Percentiles rank a stretch among this genome's conserved stretches.
These are phyloP conservation scores for Exophiala aquamarina DNA, from an alignment of 2,329 filamentous ascomycete species.

Conservation along the genomic window DNA sequence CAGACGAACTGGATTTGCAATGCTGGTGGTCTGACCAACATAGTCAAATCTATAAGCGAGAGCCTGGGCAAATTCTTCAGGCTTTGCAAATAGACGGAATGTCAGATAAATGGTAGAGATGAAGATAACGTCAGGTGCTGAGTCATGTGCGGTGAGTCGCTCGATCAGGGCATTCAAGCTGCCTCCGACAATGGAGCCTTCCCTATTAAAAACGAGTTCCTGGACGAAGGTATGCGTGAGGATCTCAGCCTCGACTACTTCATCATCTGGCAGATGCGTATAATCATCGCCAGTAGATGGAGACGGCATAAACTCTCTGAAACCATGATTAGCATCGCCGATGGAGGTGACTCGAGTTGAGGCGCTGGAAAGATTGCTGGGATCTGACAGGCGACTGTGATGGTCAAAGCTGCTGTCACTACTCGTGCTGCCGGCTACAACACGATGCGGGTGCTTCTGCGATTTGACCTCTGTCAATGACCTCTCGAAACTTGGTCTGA, in stretches of 20 bases:
- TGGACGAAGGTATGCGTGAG: conserved; percentile 90
- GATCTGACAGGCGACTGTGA: conserved; percentile 69
- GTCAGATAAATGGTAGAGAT: conserved; percentile 95
- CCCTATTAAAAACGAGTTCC: conserved; percentile 89
- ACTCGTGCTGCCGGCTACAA: conserved; percentile 57
- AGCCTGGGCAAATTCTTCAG: conserved; percentile 72
- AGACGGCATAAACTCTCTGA: conserved; percentile 43
- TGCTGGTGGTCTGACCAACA: conserved; percentile 72
- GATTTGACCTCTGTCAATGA: conserved; percentile 8
- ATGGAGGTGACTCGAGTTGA: conserved; percentile 79
- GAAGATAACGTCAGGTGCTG: conserved; percentile 87
- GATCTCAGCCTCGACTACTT: conserved; percentile 80
- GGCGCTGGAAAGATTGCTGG: conserved; percentile 74
- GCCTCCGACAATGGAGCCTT: conserved; percentile 90
- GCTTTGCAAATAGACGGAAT: conserved; percentile 88
- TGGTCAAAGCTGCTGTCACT: conserved; percentile 67
- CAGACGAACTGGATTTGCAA: conserved; percentile 78
- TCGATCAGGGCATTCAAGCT: conserved; percentile 91
- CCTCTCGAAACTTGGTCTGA: conserved; percentile 2
- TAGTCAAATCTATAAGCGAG: conserved; percentile 94
- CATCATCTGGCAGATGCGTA: conserved; percentile 68
- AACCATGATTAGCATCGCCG: conserved; percentile 35
- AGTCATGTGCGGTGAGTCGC: conserved; percentile 86
- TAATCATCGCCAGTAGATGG: conserved; percentile 69
- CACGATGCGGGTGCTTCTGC: conserved; percentile 6